Evolutionary conservation across 1,139 yeast genomes (phyloP).

Genomic region (Pichia sp.): DNA sequence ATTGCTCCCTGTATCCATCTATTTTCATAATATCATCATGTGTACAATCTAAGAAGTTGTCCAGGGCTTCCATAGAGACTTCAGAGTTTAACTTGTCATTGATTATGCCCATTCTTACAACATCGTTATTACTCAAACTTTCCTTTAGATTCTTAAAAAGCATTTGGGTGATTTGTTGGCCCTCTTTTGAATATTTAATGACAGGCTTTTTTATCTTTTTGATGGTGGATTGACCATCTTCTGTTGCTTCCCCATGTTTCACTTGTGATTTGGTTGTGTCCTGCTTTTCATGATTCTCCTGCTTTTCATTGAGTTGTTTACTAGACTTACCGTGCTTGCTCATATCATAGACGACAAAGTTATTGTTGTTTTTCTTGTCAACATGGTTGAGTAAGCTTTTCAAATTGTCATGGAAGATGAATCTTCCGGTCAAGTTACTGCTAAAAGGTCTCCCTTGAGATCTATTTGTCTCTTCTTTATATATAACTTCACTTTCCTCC

Average conservation of each 20-base stretch:
- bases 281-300: not conserved
- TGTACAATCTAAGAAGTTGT: conserved; percentile 13
- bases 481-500: conserved; percentile 15
- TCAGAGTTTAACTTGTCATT: conserved; percentile 7
- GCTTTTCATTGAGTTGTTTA: not conserved
- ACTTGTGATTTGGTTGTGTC: not conserved
- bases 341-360: conserved; percentile 22
- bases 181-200: not conserved
- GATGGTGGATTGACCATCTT: not conserved
- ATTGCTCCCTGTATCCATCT: conserved; percentile 15
- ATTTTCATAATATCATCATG: conserved; percentile 12
- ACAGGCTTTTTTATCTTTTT: not conserved
- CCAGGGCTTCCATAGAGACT: conserved; percentile 13
- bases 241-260: not conserved
- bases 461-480: conserved; percentile 10
- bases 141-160: conserved; percentile 8
- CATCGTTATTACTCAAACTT: not conserved
- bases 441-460: conserved; percentile 42
- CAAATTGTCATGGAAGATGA: conserved; percentile 28
- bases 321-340: not conserved
- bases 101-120: conserved; percentile 4
- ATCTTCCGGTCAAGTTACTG: conserved; percentile 33
- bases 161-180: conserved; percentile 3
- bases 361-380: conserved; percentile 23
- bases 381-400: conserved; percentile 24